phyloP scores from a whole-genome alignment of 2,329 filamentous ascomycete genomes.

The Fusarium acutatum region DNA sequence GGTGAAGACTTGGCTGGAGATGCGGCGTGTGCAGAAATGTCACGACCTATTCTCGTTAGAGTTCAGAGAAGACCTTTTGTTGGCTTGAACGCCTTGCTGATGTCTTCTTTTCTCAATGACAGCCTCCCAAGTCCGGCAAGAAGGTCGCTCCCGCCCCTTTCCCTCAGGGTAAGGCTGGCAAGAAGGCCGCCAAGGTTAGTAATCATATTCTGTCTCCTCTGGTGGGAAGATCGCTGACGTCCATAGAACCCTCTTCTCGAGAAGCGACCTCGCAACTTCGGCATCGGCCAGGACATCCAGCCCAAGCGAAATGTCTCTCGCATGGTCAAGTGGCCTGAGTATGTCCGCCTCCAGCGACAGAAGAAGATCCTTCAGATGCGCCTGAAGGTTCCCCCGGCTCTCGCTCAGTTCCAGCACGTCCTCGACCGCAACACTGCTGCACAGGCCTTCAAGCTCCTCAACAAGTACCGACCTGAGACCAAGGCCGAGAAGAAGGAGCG shows the following conservation, averaged over 20 bases:
- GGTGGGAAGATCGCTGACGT: background rate
- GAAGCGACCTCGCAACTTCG: slow-evolving; percentile 97
- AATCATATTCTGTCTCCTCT: background rate
- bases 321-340: slow-evolving; percentile 99
- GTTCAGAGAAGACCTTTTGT: slow-evolving; percentile 83
- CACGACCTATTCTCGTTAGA: slow-evolving; percentile 80
- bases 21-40: slow-evolving; percentile 62
- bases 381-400: slow-evolving; percentile 96
- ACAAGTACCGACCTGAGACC: slow-evolving; percentile 99
- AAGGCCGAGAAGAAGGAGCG: slow-evolving; percentile 99
- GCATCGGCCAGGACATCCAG: slow-evolving; percentile 99
- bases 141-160: slow-evolving; percentile 98
- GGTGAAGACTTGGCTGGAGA: slow-evolving; percentile 76
- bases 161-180: slow-evolving; percentile 91
- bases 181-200: slow-evolving; percentile 97
- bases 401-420: slow-evolving; percentile 97
- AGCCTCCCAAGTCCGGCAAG: slow-evolving; percentile 98
- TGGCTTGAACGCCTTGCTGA: slow-evolving; percentile 87
- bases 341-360: slow-evolving; percentile 96
- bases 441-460: slow-evolving; percentile 98
- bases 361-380: slow-evolving; percentile 97
- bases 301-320: slow-evolving; percentile 93
- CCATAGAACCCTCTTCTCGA: slow-evolving; percentile 96
- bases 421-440: slow-evolving; percentile 96
- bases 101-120: slow-evolving; percentile 99